Base-by-base conservation (phyloP, 2,329 filamentous ascomycete genomes). In the Fusarium guadeloupense region DNA sequence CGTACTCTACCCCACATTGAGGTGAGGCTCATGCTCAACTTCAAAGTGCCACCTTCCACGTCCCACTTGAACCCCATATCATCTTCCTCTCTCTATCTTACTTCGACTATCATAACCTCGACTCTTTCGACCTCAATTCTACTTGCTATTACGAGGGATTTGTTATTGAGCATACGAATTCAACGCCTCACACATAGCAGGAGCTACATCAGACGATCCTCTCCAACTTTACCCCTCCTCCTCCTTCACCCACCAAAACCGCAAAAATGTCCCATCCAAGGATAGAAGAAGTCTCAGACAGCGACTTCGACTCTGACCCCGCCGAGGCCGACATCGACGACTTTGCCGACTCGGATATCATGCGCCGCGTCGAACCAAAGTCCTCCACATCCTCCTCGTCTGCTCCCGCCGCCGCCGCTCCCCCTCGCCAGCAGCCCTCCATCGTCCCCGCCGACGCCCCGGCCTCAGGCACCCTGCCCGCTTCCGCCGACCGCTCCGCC, bases 251-350 rank as follows among this genome's bases (percentile, higher is more conserved):
- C 39, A 59, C 40, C 47, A 62, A 55, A 41, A 25, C 41, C 19
- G 56, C 47, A 62, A 65, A 62, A 66, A 95, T 96, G 92, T 91
- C 92, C 38, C 89, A 95, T 80, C 87, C 93, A 57, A 89, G 89
- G 59, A 89, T 98, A 76, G 95, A 99, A 84, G 95, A 98, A 78
- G 89, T 97, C 62, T 92, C 89, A 57, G 92, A 96, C 81, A 88
- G 85, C 75, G 90, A 92, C 77, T 82, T 83, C 66, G 88, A 86
- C 67, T 92, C 90, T 13, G 94, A 98, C 79, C 92, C 94, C 47
- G 91, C 92, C 63, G 93, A 97, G 78, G 89, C 89, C 76, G 90
- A 95, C 78, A 90, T 93, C 70, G 83, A 85, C 72, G 85, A 87
- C 76, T 86, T 87, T 65, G 74, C 74, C 73, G 84, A 86, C 55